These are phyloP conservation scores for Ceratocystiopsis minuta DNA, from an alignment of 2,329 filamentous ascomycete genomes.

Conservation along the genomic window DNA sequence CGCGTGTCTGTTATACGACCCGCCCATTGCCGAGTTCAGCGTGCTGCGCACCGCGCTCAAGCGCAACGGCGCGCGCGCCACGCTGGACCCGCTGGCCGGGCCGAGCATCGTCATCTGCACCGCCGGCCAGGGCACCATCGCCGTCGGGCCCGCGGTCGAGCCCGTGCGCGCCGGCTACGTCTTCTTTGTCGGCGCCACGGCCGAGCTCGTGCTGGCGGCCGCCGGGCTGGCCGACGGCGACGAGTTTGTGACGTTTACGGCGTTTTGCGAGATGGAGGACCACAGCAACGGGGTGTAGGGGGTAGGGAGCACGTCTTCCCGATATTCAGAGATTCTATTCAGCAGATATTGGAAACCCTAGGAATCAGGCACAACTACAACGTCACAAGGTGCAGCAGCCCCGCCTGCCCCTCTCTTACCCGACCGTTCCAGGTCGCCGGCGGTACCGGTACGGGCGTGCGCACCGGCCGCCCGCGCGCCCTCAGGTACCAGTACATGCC, in stretches of 20 bases:
- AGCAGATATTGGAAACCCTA: too few relatives aligned
- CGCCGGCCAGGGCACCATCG: constrained; percentile 62
- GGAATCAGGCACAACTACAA: too few relatives aligned
- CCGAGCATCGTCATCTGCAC: constrained; percentile 92
- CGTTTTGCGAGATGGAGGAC: constrained; percentile 68
- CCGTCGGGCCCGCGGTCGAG: constrained; percentile 65
- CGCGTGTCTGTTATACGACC: constrained; percentile 64
- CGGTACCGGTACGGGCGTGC: too few relatives aligned
- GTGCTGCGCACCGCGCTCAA: constrained; percentile 69
- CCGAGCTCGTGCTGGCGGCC: constrained; percentile 64
- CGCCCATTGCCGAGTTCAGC: constrained; percentile 89
- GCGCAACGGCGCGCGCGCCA: constrained; percentile 57
- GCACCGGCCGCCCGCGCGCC: too few relatives aligned
- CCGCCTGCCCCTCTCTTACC: too few relatives aligned
- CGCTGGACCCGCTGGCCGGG: constrained; percentile 71
- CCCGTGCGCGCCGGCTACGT: constrained; percentile 57
- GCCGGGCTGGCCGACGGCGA: constrained; percentile 36
- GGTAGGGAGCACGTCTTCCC: too few relatives aligned
- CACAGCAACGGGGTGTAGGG: constrained; percentile 17
- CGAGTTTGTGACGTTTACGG: constrained; percentile 76
- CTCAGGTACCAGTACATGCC: too few relatives aligned
- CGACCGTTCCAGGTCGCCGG: too few relatives aligned
- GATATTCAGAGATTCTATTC: too few relatives aligned
- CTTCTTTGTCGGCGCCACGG: constrained; percentile 75
- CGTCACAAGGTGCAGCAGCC: too few relatives aligned